phyloP scores from a whole-genome alignment of 2,329 filamentous ascomycete genomes.

The Rhexocercosporidium sp. region DNA sequence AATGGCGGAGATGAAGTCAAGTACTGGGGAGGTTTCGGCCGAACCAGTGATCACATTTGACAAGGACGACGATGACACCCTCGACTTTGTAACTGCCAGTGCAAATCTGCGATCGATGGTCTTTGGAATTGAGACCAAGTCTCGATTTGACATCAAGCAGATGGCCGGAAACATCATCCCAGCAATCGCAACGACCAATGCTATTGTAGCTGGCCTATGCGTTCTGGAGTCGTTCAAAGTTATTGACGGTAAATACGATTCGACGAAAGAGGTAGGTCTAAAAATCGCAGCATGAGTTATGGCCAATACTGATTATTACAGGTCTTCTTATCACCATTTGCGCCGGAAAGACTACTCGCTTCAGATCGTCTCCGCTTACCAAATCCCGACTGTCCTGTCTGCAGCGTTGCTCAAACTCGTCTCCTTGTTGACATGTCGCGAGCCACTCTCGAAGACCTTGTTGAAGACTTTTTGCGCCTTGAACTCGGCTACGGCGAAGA shows the following conservation, averaged over 20 bases:
- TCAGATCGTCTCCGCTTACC: slow-evolving; percentile 64
- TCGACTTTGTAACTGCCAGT: slow-evolving; percentile 91
- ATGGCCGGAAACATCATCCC: slow-evolving; percentile 99
- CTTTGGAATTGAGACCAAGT: slow-evolving; percentile 88
- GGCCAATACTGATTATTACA: slow-evolving; percentile 38
- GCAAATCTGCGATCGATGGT: slow-evolving; percentile 87
- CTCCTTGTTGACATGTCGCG: slow-evolving; percentile 70
- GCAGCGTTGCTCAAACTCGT: slow-evolving; percentile 72
- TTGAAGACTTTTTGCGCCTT: slow-evolving; percentile 72
- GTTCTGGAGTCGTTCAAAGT: slow-evolving; percentile 94
- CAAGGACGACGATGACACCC: slow-evolving; percentile 93
- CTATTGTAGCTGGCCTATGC: slow-evolving; percentile 91
- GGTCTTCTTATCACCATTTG: slow-evolving; percentile 80
- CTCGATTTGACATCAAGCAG: slow-evolving; percentile 96
- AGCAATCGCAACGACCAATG: slow-evolving; percentile 97
- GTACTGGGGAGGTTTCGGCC: slow-evolving; percentile 51
- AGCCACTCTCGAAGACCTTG: slow-evolving; percentile 79
- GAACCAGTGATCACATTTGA: slow-evolving; percentile 82
- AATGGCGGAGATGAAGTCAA: slow-evolving; percentile 65
- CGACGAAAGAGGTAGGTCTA: slow-evolving; percentile 71
- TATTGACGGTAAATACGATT: slow-evolving; percentile 70
- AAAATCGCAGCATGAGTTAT: not conserved
- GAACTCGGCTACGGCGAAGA: slow-evolving; percentile 82
- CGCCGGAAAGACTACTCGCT: slow-evolving; percentile 61
- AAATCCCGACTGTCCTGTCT: slow-evolving; percentile 84